phyloP scores from a whole-genome alignment of 192 early-diverging fungal genomes.

The Podila clonocystis region DNA sequence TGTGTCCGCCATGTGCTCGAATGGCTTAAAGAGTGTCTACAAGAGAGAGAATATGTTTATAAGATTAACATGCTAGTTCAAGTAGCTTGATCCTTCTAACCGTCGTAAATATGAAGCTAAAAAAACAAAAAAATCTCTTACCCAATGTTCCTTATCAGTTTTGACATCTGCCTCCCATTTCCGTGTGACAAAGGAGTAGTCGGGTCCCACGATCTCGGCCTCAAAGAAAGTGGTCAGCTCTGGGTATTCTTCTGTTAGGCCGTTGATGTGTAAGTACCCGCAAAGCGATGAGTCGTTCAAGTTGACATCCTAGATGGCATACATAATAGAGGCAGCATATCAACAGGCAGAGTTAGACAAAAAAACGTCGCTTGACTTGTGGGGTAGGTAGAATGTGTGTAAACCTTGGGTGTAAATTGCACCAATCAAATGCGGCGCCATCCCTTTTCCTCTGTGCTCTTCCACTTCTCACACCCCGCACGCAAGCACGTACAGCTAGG shows the following conservation, averaged over 20 bases:
- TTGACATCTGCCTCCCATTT: slow-evolving; percentile 86
- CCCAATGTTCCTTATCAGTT: slow-evolving; percentile 83
- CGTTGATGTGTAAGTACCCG: slow-evolving; percentile 86
- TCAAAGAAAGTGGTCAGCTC: slow-evolving; percentile 89
- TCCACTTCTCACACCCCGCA: too few relatives aligned
- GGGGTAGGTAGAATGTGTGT: not conserved
- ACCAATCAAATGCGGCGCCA: too few relatives aligned
- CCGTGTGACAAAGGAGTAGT: slow-evolving; percentile 79
- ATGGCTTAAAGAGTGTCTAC: slow-evolving; percentile 61
- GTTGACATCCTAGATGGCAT: slow-evolving; percentile 66
- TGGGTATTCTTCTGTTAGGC: slow-evolving; percentile 81
- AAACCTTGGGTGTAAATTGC: not conserved
- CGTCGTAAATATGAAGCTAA: not conserved
- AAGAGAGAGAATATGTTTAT: not conserved
- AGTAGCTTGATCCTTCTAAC: not conserved
- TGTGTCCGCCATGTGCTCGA: slow-evolving; percentile 36
- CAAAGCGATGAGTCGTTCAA: slow-evolving; percentile 75
- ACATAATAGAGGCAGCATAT: slow-evolving; percentile 6
- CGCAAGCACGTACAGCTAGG: too few relatives aligned
- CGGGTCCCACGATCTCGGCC: slow-evolving; percentile 85
- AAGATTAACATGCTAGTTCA: not conserved
- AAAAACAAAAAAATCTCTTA: slow-evolving; percentile 29
- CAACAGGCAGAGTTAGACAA: not conserved
- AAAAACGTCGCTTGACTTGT: not conserved
- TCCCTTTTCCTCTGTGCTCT: too few relatives aligned